Percentiles rank a stretch among this genome's conserved stretches.
These are phyloP conservation scores for Calonectria multiphialidica DNA, from an alignment of 2,329 filamentous ascomycete species.

Conservation along the genomic window DNA sequence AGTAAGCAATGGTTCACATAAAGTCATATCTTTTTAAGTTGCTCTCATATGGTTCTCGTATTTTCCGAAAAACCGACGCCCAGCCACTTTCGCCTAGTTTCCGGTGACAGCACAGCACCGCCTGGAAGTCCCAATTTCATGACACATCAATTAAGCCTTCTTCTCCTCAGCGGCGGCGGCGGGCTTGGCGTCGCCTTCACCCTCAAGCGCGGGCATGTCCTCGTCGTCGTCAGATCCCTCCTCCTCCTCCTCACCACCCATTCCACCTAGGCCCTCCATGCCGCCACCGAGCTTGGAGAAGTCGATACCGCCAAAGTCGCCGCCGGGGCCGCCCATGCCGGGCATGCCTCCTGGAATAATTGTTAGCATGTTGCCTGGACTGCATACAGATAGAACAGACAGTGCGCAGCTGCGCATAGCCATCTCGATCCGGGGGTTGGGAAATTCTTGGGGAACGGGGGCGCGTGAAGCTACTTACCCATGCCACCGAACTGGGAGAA, in stretches of 20 bases:
- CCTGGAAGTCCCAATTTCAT: constrained; percentile 23
- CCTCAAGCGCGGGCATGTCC: constrained; percentile 88
- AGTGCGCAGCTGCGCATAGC: neutral
- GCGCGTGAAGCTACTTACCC: constrained; percentile 59
- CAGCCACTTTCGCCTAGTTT: constrained; percentile 37
- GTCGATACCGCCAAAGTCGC: constrained; percentile 89
- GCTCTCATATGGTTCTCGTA: constrained; percentile 36
- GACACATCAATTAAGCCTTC: constrained; percentile 49
- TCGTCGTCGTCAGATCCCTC: constrained; percentile 76
- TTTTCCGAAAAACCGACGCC: constrained; percentile 43
- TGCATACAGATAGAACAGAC: neutral
- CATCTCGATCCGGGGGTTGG: no score
- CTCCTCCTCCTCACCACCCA: constrained; percentile 62
- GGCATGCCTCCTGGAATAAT: constrained; percentile 62
- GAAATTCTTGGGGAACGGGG: neutral
- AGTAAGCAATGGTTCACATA: neutral
- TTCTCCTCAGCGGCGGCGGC: constrained; percentile 56
- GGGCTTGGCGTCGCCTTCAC: constrained; percentile 55
- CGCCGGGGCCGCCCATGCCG: constrained; percentile 60
- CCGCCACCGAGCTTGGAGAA: constrained; percentile 88
- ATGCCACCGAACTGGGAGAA: constrained; percentile 75
- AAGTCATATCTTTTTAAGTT: constrained; percentile 12
- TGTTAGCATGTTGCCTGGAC: neutral
- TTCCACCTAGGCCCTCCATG: constrained; percentile 65
- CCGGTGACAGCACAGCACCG: constrained; percentile 26